Evolutionary conservation across 2,329 filamentous ascomycete genomes (phyloP), one percentile per base, ranked within the genome.

Genomic region (Sporothrix pseudoabietina): DNA sequence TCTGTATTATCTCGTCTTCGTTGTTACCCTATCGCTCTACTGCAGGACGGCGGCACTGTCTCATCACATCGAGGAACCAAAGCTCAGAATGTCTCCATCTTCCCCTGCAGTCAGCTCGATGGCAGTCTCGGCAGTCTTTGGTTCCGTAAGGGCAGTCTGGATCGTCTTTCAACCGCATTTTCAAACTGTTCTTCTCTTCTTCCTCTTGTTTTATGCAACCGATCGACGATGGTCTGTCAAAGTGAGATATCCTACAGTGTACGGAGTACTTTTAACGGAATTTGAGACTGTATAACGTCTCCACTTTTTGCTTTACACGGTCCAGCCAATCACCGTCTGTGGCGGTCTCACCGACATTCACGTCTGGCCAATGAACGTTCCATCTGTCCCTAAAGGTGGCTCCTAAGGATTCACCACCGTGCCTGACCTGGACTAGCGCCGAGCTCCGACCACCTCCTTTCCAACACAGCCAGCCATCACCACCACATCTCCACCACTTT

Each of bases 401-500:
- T 26, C 2, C 8, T 30, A 7, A 16, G 14, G 22, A 66, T 70
- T 32, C 14, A 52, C 19, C 19, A 26, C 2, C 49, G 26, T 19
- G 12, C 68, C 68, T 16, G 44, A 7, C 30, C 65, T 52, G 44
- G 44, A n/a, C 65, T 68, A 68, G 65, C 44, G 65, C 65, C 26
- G 39, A 69, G 66, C 66, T 54, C 19, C 47, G 66, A 69, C 66
- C 66, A 69, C 66, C 66, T 22, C 66, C 44, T 55, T 54, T 69
- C 10, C 41, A 44, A 10, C 19, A 26, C 44, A 61, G 30, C 26
- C 30, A 35, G 12, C 63, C 26, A 55, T 8, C 8, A 69, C 10
- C 44, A 65, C 8, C 61, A 44, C n/a, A 30, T 39, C 44, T 14
- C 63, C 22, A 66, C 30, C 63, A 30, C 26, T 44, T 35, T 41